Evolutionary conservation across 805 yeast genomes (phyloP), one percentile per base, ranked within the genome.

Genomic region (Metschnikowia lachancei): DNA sequence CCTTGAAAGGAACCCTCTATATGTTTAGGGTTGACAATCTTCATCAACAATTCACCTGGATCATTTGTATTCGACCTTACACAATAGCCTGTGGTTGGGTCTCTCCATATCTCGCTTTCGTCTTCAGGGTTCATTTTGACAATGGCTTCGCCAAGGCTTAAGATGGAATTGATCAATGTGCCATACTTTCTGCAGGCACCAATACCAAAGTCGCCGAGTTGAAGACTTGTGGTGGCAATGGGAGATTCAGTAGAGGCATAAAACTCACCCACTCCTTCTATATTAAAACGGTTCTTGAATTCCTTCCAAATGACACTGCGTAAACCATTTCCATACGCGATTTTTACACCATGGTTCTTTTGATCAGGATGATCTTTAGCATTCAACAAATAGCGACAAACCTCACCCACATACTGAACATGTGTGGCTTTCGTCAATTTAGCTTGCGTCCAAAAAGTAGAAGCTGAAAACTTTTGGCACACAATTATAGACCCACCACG

Each of bases 191-290:
- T 80, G 60, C 95, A 85, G 0, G 97, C 94, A 11, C 97, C 97
- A 40, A 89, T 74, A 5, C 95, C 97, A 60, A 72, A 77, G 35
- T 81, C 84, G 19, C 95, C 95, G 39, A 65, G 67, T 66, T 92
- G 97, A 59, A 79, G 77, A 59, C 82, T 83, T 1, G 95, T 89
- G 14, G 91, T 78, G 1, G 95, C 96, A 56, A 87, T 78, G 16
- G 97, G 97, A 2, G 92, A 82, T 62, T 91, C 98, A 0, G 97
- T 89, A 2, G 96, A 85, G 1, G 96, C 96, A 65, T 91, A 91
- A 60, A 92, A 91, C 63, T 91, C 98, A 13, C 95, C 96, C 49
- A 91, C 76, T 4, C 79, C 84, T 22, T 76, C 70, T 49, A 91
- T 84, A 48, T 81, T 76, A 72, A 91, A 91, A 50, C 96, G 73